A percentile compares a stretch with the other conserved stretches of the same genome.
phyloP scores from a whole-genome alignment of 1,284 basidiomycete species.

The Marasmius fiardii region DNA sequence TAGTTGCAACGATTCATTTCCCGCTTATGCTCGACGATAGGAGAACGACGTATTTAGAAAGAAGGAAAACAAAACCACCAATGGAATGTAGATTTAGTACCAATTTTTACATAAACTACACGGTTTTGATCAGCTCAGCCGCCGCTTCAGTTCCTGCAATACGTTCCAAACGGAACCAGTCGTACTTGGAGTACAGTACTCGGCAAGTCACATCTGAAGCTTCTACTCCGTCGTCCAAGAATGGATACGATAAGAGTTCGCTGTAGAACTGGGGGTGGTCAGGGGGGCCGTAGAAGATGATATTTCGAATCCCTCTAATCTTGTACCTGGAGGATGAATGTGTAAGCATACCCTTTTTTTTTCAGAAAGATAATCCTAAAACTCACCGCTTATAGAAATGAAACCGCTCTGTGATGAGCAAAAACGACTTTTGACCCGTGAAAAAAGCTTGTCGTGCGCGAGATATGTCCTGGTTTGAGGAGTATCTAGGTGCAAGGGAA shows the following conservation, averaged over 20 bases:
- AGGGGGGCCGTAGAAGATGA: slow-evolving; percentile 92
- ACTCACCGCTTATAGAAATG: slow-evolving; percentile 90
- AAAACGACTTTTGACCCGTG: slow-evolving; percentile 80
- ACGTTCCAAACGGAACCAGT: slow-evolving; percentile 83
- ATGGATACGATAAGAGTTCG: slow-evolving; percentile 85
- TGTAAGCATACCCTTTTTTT: slow-evolving; percentile 5
- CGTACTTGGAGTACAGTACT: slow-evolving; percentile 85
- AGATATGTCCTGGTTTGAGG: slow-evolving; percentile 89
- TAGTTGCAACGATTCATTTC: background rate
- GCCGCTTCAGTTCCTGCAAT: slow-evolving; percentile 64
- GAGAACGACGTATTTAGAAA: background rate
- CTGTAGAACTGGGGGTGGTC: slow-evolving; percentile 90
- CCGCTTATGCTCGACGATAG: background rate
- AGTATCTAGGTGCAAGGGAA: slow-evolving; percentile 61
- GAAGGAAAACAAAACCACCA: background rate
- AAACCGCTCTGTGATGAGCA: slow-evolving; percentile 94
- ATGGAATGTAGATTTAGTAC: background rate
- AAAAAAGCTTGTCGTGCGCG: slow-evolving; percentile 94
- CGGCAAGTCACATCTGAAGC: slow-evolving; percentile 74
- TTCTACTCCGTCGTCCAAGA: slow-evolving; percentile 80
- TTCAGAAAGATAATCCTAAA: background rate
- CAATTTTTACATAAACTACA: background rate
- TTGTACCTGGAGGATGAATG: slow-evolving; percentile 61
- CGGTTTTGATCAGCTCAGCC: slow-evolving; percentile 37
- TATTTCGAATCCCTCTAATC: slow-evolving; percentile 86